Base-by-base conservation (phyloP, 257 asterid species). In the Voacanga thouarsii region DNA sequence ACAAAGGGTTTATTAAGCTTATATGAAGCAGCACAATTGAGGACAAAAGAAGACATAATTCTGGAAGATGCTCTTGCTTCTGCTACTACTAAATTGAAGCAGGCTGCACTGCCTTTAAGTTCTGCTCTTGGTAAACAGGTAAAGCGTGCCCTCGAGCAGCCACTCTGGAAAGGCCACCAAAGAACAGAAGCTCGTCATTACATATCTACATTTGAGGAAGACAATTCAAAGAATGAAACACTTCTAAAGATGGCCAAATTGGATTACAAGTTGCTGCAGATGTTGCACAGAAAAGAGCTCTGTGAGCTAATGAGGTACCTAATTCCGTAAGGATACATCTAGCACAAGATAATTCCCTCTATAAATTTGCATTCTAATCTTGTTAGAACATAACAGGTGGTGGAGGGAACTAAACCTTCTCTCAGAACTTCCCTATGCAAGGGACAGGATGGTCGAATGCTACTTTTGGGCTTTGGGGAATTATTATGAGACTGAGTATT, bases 21-120 rank as follows among this genome's bases (percentile, higher is more conserved):
- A 12, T 82, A 79, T 7, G 88, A 86, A 77, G 88, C 90, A 23
- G 72, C 86, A n/a, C 78, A 84, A 78, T 79, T 88, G 1, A 70
- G 87, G 47, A 67, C 82, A 28, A 87, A 78, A 23, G 79, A 71
- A 10, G 89, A 89, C 33, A 81, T 71, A 11, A 60, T 79, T 12
- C 76, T 89, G 4, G 88, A 89, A 33, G 76, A 87, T 0, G 88
- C 82, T 44, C 78, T 86, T 12, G 6, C 7, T 18, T 82, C 77
- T 66, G 8, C 81, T 0, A 74, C 49, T 4, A 18, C 74, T 49
- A 81, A 65, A 71, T 85, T 88, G 0, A 81, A 83, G 23, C 68
- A 56, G 5, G 49, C 23, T 23, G 21, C n/a, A 5, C 80, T 26
- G 23, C 44, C 64, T 21, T 73, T 33, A 24, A 49, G 71, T 33